Conservation (phyloP, 257 asterid species). For the Dorcoceras hygrometricum region DNA sequence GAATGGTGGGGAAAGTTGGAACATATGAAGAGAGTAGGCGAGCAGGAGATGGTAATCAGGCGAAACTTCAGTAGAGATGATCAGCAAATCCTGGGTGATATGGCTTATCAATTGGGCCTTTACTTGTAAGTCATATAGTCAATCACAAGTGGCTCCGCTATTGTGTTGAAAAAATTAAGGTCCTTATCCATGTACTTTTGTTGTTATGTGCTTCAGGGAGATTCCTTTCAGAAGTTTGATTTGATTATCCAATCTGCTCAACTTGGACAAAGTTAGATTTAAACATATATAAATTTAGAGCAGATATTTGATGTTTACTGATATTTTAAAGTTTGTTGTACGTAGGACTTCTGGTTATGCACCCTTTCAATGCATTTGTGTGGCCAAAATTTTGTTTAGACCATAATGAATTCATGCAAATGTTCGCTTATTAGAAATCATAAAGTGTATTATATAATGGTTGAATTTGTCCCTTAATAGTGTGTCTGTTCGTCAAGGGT, state of each 20-base stretch:
- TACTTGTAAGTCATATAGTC: conserved; percentile 66
- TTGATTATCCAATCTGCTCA: background rate
- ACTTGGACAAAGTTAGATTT: background rate
- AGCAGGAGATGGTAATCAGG: conserved; percentile 84
- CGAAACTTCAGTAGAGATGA: conserved; percentile 72
- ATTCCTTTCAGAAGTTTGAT: background rate
- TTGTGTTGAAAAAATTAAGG: conserved; percentile 1
- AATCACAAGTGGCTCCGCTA: background rate
- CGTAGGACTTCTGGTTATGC: background rate
- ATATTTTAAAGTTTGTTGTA: no score
- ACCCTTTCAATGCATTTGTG: background rate
- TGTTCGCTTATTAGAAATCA: background rate
- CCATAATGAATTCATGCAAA: background rate
- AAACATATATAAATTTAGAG: background rate
- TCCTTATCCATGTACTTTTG: background rate
- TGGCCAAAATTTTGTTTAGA: background rate
- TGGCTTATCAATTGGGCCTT: conserved; percentile 84
- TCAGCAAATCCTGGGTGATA: conserved; percentile 66
- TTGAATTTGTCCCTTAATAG: conserved; percentile 14
- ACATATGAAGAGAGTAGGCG: conserved; percentile 72
- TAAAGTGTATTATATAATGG: no score
- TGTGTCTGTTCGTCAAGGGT: conserved; percentile 10
- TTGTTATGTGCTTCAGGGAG: background rate
- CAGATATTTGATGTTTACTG: no score
- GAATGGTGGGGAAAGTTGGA: conserved; percentile 92